Evolutionary conservation across 2,329 filamentous ascomycete species (phyloP).

Genomic region (Stemphylium vesicarium): DNA sequence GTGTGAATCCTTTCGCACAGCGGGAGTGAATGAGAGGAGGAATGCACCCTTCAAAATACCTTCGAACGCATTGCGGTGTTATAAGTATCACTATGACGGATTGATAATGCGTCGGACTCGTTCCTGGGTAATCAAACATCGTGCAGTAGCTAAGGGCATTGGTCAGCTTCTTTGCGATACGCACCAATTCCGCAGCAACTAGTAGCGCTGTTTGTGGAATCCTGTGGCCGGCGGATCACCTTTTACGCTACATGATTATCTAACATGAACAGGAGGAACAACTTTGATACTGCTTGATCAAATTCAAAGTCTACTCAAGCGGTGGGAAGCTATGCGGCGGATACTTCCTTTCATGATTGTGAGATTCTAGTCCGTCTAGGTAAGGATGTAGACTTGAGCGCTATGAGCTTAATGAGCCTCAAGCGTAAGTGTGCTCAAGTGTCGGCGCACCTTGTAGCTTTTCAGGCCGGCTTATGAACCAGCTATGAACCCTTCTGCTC

Average conservation of each 20-base stretch:
- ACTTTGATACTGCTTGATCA: too few species aligned
- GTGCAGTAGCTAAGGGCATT: not conserved
- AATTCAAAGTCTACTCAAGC: too few species aligned
- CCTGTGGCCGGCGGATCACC: not conserved
- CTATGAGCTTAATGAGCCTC: too few species aligned
- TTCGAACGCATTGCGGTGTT: not conserved
- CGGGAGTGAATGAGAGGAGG: not conserved
- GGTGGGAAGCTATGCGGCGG: too few species aligned
- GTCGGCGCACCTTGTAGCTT: too few species aligned
- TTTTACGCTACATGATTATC: slow-evolving; percentile 3
- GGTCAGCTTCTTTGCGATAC: not conserved
- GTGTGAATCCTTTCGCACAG: not conserved
- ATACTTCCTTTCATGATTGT: too few species aligned
- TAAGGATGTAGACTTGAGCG: too few species aligned
- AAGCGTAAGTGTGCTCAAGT: too few species aligned
- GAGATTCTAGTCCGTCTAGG: too few species aligned
- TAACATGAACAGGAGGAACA: not conserved
- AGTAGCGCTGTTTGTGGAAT: not conserved
- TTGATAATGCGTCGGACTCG: not conserved
- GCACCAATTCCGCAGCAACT: not conserved
- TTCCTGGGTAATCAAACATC: not conserved
- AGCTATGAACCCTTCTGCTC: too few species aligned
- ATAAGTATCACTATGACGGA: not conserved
- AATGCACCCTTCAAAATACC: not conserved
- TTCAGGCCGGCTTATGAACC: too few species aligned